phyloP scores from a whole-genome alignment of 2,329 filamentous ascomycete species.

The Exophiala calicioides region DNA sequence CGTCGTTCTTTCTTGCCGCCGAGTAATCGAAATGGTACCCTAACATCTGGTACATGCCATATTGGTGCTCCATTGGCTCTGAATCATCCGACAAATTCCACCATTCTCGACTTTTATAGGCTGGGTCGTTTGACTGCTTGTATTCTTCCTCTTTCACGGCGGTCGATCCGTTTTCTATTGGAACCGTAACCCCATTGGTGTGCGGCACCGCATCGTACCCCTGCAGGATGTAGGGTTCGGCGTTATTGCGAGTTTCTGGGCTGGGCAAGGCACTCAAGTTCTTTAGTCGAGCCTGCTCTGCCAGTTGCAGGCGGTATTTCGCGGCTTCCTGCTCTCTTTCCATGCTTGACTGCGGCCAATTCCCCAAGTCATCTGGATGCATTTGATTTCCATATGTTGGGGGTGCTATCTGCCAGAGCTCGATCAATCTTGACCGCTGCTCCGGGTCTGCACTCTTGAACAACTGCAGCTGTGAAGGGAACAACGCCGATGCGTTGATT shows the following conservation, averaged over 20 bases:
- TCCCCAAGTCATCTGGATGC: constrained; percentile 58
- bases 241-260: constrained; percentile 47
- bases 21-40: constrained; percentile 21
- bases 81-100: constrained; percentile 35
- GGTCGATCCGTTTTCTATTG: constrained; percentile 19
- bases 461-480: constrained; percentile 72
- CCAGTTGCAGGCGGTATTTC: constrained; percentile 59
- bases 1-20: constrained; percentile 15
- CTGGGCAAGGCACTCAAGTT: constrained; percentile 35
- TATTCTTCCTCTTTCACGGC: constrained; percentile 32
- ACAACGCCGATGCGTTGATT: constrained; percentile 69
- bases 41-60: constrained; percentile 39
- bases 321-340: constrained; percentile 58
- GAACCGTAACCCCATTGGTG: constrained; percentile 58
- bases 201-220: constrained; percentile 73
- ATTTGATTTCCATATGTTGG: constrained; percentile 61
- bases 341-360: constrained; percentile 59
- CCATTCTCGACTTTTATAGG: constrained; percentile 43
- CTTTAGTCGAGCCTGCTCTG: constrained; percentile 48
- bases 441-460: constrained; percentile 73
- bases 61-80: constrained; percentile 42
- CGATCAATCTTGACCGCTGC: constrained; percentile 73
- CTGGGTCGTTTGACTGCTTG: constrained; percentile 42
- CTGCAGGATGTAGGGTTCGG: constrained; percentile 80
- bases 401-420: constrained; percentile 82